Base-by-base conservation (phyloP, 2,329 filamentous ascomycete species). In the Mollisia scopiformis region DNA sequence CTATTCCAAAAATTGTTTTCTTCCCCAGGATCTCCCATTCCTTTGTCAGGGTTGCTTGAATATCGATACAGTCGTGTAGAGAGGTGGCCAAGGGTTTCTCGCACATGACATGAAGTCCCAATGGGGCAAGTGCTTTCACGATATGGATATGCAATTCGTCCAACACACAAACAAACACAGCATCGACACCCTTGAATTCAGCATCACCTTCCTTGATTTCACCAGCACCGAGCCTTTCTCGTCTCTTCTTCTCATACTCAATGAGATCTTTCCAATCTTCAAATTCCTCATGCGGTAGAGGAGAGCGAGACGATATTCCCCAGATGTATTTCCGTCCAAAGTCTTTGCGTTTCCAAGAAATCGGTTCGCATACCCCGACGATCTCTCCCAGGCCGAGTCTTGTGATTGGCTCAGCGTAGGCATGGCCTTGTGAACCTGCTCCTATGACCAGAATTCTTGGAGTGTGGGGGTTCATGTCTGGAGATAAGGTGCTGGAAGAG, bases 11-110 rank as follows among this genome's bases (percentile, higher is more conserved):
- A 39, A 98, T 27, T 2, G 51, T 39, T 39, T 39, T 16, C 37
- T 19, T 39, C 16, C 37, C 37, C 37, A 39, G 19, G 6, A 19
- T 19, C 16, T 39, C 37, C 51, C 35, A 41, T 41, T 41, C 33
- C 33, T 43, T 81, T 47, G 76, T 78, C 30, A 70, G 23, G 23
- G 67, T 70, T 65, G 27, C 50, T 76, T 76, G 73, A 86, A 92
- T 70, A 96, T 93, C 47, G 37, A 96, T 78, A 72, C 92, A 97
- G 69, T 94, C 92, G 19, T 82, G 75, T 33, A 98, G 78, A 0
- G 85, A 89, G 25, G 91, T 92, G 0, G 93, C 91, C 55, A 98
- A 78, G 2, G 94, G 94, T 77, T 98, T 98, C 80, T 39, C 37
- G 8, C 37, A 39, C 37, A 39, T 39, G 37, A 39, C 19, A 8